phyloP scores from a whole-genome alignment of 75 land plant species.

The Chamaecyparis obtusa region DNA sequence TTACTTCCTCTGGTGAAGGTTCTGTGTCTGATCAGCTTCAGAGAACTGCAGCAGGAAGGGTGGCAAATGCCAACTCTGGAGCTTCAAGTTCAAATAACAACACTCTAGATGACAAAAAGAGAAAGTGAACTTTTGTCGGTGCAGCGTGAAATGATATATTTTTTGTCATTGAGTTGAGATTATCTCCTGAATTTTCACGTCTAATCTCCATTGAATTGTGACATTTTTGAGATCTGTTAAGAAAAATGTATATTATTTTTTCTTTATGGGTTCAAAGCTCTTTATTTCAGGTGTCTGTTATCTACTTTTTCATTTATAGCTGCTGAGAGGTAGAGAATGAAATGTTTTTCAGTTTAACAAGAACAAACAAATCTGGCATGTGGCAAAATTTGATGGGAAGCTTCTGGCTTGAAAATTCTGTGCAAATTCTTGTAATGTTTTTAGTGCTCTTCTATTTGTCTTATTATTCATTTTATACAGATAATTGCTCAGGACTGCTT shows the following conservation, averaged over 20 bases:
- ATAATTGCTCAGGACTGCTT: neutral
- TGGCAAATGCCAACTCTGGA: neutral
- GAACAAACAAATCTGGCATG: neutral
- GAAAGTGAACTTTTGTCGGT: neutral
- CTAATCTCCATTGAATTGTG: neutral
- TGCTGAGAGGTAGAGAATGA: neutral
- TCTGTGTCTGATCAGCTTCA: neutral
- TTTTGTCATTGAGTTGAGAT: neutral
- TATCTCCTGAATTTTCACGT: neutral
- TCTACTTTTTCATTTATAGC: neutral
- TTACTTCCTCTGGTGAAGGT: neutral
- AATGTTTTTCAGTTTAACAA: neutral
- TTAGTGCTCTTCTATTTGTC: neutral
- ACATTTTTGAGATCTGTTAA: neutral
- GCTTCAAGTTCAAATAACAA: constrained; percentile 9
- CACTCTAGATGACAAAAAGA: constrained; percentile 10
- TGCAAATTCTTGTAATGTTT: neutral
- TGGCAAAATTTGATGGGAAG: neutral
- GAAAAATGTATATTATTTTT: constrained; percentile 9
- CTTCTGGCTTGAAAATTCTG: neutral
- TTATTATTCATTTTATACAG: neutral
- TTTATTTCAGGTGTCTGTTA: neutral
- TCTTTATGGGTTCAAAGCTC: neutral
- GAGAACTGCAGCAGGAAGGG: constrained; percentile 12
- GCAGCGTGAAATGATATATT: neutral